phyloP scores from a whole-genome alignment of 495 filamentous ascomycete species.

The Aspergillus panamensis region DNA sequence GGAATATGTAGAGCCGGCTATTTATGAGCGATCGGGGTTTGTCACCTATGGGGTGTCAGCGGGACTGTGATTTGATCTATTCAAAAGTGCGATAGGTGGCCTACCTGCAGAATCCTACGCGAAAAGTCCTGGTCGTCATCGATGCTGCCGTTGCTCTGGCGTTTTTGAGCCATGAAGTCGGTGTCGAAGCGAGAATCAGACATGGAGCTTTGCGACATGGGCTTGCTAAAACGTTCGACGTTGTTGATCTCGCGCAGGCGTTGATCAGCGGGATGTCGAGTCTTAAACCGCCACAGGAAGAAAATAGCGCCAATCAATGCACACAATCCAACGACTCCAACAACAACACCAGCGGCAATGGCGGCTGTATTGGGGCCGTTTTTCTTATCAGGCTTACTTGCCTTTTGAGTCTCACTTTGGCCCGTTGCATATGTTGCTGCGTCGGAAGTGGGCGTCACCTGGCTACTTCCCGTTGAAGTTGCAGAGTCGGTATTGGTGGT shows the following conservation, averaged over 20 bases:
- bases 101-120: conserved; percentile 87
- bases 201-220: conserved; percentile 56
- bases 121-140: conserved; percentile 98
- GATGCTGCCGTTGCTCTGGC: conserved; percentile 95
- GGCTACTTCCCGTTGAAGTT: conserved; percentile 18
- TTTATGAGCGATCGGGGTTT: conserved; percentile 44
- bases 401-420: conserved; percentile 22
- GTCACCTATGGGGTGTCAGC: conserved; percentile 37
- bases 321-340: conserved; percentile 69
- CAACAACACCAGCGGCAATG: conserved; percentile 85
- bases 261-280: conserved; percentile 69
- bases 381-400: conserved; percentile 25
- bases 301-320: conserved; percentile 64
- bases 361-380: conserved; percentile 61
- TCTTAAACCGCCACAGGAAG: conserved; percentile 72
- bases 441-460: conserved; percentile 27
- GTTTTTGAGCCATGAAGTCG: conserved; percentile 72
- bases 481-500: conserved; percentile 18
- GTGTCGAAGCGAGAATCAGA: conserved; percentile 86
- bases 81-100: conserved; percentile 11
- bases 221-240: conserved; percentile 64
- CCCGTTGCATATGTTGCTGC: conserved; percentile 30
- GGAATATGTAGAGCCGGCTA: not conserved
- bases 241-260: conserved; percentile 74
- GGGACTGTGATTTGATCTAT: not conserved